Base-by-base conservation (phyloP, 257 asterid species). In the Ballota nigra region DNA sequence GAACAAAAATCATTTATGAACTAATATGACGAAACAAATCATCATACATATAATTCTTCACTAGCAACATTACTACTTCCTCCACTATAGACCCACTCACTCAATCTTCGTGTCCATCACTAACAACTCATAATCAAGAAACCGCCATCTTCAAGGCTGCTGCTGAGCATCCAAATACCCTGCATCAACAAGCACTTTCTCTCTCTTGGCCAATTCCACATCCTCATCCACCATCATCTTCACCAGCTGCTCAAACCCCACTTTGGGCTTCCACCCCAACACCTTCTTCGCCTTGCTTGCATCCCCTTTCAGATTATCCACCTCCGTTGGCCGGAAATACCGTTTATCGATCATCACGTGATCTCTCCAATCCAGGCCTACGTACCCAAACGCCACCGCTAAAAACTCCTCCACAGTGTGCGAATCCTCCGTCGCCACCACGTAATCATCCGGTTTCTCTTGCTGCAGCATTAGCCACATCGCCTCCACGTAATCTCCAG, bases 381-480 rank as follows among this genome's bases (percentile, higher is more conserved):
- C 96, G 10, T 87, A 89, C 63, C 91, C 92, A 66, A 95, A 95
- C 0, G 99, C 94, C 43, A 66, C 87, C 24, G 77, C 72, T 22
- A 95, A 26, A 52, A 95, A 95, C 76, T 92, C 99, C 90, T 95
- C 90, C 60, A 95, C 98, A 13, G 96, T 88, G 81, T 95, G 99
- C 0, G 98, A 86, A 19, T 95, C 98, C 85, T 95, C 99, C 0
- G 98, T 95, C 5, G 99, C 99, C 70, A 95, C 99, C 28, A 95
- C 99, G 33, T 95, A 95, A 45, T 95, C 99, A 36, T 90, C 99
- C 7, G 99, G 84, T 78, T 92, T 85, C 36, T 95, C 99, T 79
- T 92, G 96, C 80, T 95, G 99, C 53, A 95, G 86, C 99, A 92
- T 95, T 92, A 95, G 43, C 99, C 99, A 95, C 98, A 95, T 95